Base-by-base conservation (phyloP, 768 basidiomycete genomes). In the Kwoniella botswanensis region DNA sequence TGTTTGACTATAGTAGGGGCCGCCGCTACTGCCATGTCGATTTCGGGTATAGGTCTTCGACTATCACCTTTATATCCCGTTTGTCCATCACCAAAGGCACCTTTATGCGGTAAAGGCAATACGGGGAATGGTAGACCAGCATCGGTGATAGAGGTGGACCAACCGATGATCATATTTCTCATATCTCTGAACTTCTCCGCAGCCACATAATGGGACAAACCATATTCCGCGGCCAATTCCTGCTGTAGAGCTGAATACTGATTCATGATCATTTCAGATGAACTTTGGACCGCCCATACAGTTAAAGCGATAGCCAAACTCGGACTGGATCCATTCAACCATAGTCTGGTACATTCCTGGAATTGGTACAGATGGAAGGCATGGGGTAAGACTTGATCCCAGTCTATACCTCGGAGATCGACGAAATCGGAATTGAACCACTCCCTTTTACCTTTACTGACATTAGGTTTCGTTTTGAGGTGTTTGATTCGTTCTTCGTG, bases 131-230 rank as follows among this genome's bases (percentile, higher is more conserved):
- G 62, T 26, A 76, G 17, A 15, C 70, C 70, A 21, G 72, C 72
- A 24, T 79, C 75, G 13, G 43, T 50, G 29, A 79, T 52, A n/a
- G 67, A 71, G 10, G 73, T 79, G 21, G 75, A 72, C 78, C 78
- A 79, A 24, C 70, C 71, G 18, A 76, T 66, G 42, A 79, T 22
- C 35, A 76, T 26, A 15, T 71, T 68, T 9, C 65, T 50, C 18
- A 79, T 15, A 10, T 73, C 74, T 18, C 24, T 59, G 17, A 68
- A 59, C 26, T 64, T 26, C 46, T 66, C 69, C 1, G 55, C 57
- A 11, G 75, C 50, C 3, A 21, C 58, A n/a, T 50, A 67, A 13
- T 63, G 52, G 5, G 53, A 43, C 6, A 24, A 17, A 26, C 69
- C 68, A 58, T 70, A 75, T 21, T 57, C 50, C 1, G 63, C 53